Evolutionary conservation across 371 early-diverging fungal species (phyloP).

Genomic region (Mycotypha africana): DNA sequence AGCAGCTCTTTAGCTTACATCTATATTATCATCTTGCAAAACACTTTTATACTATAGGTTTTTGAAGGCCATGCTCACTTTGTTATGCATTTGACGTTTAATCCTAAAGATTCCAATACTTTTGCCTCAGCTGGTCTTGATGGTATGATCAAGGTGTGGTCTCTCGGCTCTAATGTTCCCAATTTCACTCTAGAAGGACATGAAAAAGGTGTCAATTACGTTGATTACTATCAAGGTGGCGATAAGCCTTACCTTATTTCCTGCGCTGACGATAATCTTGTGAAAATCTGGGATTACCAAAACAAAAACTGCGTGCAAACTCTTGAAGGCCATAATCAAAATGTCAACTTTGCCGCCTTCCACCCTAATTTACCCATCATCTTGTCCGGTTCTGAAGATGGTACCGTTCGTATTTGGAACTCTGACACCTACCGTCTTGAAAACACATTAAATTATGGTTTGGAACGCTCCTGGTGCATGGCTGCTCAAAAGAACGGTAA

Average conservation of each 20-base stretch:
- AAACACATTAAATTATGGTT: slow-evolving; percentile 92
- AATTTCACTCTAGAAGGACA: slow-evolving; percentile 96
- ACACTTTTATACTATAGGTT: too few species aligned
- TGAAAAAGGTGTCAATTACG: slow-evolving; percentile 91
- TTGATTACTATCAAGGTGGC: slow-evolving; percentile 93
- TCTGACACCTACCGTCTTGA: slow-evolving; percentile 94
- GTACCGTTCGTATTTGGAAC: slow-evolving; percentile 95
- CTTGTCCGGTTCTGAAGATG: slow-evolving; percentile 96
- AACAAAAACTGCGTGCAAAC: slow-evolving; percentile 97
- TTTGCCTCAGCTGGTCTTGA: slow-evolving; percentile 95
- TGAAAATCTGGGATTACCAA: slow-evolving; percentile 99
- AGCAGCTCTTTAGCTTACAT: too few species aligned
- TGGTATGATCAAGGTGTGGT: slow-evolving; percentile 91
- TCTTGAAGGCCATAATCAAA: slow-evolving; percentile 97
- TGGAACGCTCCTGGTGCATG: slow-evolving; percentile 96
- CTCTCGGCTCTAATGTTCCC: slow-evolving; percentile 73
- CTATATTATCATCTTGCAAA: too few species aligned
- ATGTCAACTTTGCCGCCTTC: slow-evolving; percentile 92
- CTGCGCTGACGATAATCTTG: slow-evolving; percentile 86
- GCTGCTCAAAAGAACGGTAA: slow-evolving; percentile 84
- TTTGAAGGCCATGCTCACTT: slow-evolving; percentile 99
- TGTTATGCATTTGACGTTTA: slow-evolving; percentile 96
- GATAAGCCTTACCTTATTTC: slow-evolving; percentile 94
- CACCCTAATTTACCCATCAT: slow-evolving; percentile 98
- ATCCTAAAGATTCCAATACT: slow-evolving; percentile 96